Base-by-base conservation (phyloP, 2,329 filamentous ascomycete species). In the Aspergillus candidus region DNA sequence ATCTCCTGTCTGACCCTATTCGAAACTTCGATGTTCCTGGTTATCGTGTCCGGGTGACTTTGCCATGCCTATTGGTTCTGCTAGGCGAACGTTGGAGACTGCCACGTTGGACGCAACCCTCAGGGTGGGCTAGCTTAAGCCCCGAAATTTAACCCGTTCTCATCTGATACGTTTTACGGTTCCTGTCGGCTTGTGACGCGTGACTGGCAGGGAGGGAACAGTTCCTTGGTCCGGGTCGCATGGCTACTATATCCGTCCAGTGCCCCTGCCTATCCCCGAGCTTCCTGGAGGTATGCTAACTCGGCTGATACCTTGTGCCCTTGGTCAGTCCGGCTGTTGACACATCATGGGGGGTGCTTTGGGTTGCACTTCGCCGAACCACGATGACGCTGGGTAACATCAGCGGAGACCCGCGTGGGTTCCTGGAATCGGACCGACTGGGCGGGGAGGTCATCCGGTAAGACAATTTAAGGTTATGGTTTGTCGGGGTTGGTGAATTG, bases 1-100 rank as follows among this genome's bases (percentile, higher is more conserved):
- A 48, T 44, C 32, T 33, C 38, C 32, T 45, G 48, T 49, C 50
- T 51, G 48, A 51, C 48, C 11, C 22, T 27, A 18, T 36, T 32
- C 38, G 14, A 38, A 33, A 35, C 33, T n/a, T 38, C 17, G 31
- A 41, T 36, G 36, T 39, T 38, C 42, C 39, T 32, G 11, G 35
- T 35, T 42, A 40, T 41, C 35, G 27, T 34, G 38, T 37, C 40
- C 46, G 38, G 37, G 37, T 54, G 46, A 47, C 43, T 43, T 40
- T 40, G 43, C 35, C 27, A 18, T 40, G 30, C 32, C 22, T 13
- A 32, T 37, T 37, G 17, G 15, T 30, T 30, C 18, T 18, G 40
- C 18, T 41, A 33, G 46, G 36, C 17, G 33, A 27, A 27, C 22
- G 22, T 27, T 27, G 22, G 22, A 27, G 7, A 18, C 22, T 27